Base-by-base conservation (phyloP, 2,329 filamentous ascomycete genomes). In the Metarhizium sp. region DNA sequence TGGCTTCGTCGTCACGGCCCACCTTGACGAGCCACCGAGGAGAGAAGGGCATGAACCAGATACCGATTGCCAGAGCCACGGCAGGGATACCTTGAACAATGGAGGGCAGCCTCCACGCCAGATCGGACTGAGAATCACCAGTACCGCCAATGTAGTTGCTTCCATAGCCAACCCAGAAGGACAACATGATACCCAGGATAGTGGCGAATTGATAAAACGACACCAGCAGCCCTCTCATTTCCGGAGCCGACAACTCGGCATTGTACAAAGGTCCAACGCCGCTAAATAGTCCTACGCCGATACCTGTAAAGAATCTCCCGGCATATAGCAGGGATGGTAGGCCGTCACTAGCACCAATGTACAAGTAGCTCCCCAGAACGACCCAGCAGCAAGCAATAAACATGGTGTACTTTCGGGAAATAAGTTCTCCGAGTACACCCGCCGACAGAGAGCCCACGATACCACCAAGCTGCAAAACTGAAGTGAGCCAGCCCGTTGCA, bases 1-100 rank as follows among this genome's bases (percentile, higher is more conserved):
- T 55, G 4, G 85, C 86, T 67, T 92, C 87, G 0, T 78, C 76
- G 61, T 91, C 86, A 11, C 87, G 84, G 55, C 76, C 77, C 63
- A 87, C 83, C 67, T 90, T 84, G 45, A 88, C 75, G 2, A 92
- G 78, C 87, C 87, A 92, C 58, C 88, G 78, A 0, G 88, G 88
- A 0, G 82, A 87, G 68, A 88, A 91, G 0, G 88, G 88, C 84
- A 92, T 88, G 70, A 88, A 90, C 52, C 87, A 68, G 78, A 91
- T 90, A 8, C 52, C 46, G 1, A 40, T 87, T 30, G 85, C 82
- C 0, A 92, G 78, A 4, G 89, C 55, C 2, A 61, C 62, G 4
- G 73, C 73, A 0, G 73, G 68, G 1, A 77, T 66, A 0, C 73
- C 69, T 59, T 77, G 75, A 13, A 77, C 70, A 20, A 73, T 71